Base-by-base conservation (phyloP, 1,284 basidiomycete genomes). In the Rhodotorula glutinis region DNA sequence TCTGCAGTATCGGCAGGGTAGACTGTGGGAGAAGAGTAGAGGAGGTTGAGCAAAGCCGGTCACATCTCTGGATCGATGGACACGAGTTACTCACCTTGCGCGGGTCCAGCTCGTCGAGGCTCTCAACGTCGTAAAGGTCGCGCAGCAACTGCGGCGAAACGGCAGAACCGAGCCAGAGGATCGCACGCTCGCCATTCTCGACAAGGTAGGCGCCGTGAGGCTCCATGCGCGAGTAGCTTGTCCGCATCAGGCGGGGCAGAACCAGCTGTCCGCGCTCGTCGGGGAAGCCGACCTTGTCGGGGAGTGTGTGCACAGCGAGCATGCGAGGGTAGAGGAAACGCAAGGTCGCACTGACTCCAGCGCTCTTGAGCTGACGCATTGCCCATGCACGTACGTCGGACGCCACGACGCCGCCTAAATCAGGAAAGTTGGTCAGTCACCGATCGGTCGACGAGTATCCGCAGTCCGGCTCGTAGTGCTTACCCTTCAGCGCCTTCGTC, bases 381-480 rank as follows among this genome's bases (percentile, higher is more conserved):
- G 90, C 86, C 77, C 89, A 91, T 65, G 92, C 91, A 62, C 96
- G 88, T 25, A 96, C 92, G 75, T 98, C 96, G 21, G 93, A 89
- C 8, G 91, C 88, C 54, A 98, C 93, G 8, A 74, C 66, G 4
- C 76, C 75, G 29, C 74, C 74, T 73, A n/a, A 30, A 11, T 13
- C 7, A 25, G 56, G 30, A 19, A 19, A 43, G 33, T 8, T 19
- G 4, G 1, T 27, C 25, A 51, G n/a, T 27, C n/a, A 11, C 49
- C 14, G 17, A 4, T 27, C n/a, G n/a, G n/a, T n/a, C n/a, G n/a
- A n/a, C n/a, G 46, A 19, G n/a, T n/a, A 23, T 3, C 23, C 21
- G 46, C 21, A 23, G 2, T 21, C 46, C 13, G 46, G 10, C 21
- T n/a, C 46, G 46, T 21, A 25, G n/a, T 2, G 61, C 62, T 8